Evolutionary conservation across 192 early-diverging fungal species (phyloP), one percentile per base, ranked within the genome.

Genomic region (Coemansia guatemalensis): DNA sequence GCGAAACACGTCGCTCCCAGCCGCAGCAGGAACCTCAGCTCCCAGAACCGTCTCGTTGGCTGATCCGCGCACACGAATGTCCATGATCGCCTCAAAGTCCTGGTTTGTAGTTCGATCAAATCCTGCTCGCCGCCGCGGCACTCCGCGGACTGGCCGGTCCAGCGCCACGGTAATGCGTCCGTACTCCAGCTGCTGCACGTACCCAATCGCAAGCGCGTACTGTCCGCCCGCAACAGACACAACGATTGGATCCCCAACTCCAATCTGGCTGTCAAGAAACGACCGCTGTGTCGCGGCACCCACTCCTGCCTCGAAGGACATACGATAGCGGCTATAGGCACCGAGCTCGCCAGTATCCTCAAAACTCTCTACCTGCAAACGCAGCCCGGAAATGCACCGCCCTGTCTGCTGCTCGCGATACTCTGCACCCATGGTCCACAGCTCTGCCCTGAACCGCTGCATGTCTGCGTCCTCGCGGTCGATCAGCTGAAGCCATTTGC

Each of bases 151-250:
- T 2, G 87, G 83, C 11, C 87, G 78, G 60, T 90, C 88, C 22
- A 91, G 57, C 0, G 81, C 67, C 6, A 95, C 67, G 1, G 71
- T 82, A 1, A 94, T 68, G 21, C 68, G 64, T 22, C 60, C 73
- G 25, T 69, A 57, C 21, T 78, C 67, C 7, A 92, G 39, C 1
- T 86, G 84, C 8, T 69, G 62, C 5, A 96, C 83, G 60, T 86
- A 91, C 1, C 95, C 95, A 20, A 89, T 83, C 0, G 88, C 88
- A 5, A 98, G 54, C 6, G 89, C 88, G 60, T 86, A 87, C 47
- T 93, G 89, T 0, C 86, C 87, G 5, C 68, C 61, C 54, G 91
- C 89, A 6, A 85, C 87, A 0, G 95, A 96, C 8, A 98, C 76
- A 0, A 94, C 86, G 22, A 98, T 82, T 0, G 88, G 87, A 56